Evolutionary conservation across 805 yeast genomes (phyloP), one percentile per base, ranked within the genome.

Genomic region (Nematodospora valgi): DNA sequence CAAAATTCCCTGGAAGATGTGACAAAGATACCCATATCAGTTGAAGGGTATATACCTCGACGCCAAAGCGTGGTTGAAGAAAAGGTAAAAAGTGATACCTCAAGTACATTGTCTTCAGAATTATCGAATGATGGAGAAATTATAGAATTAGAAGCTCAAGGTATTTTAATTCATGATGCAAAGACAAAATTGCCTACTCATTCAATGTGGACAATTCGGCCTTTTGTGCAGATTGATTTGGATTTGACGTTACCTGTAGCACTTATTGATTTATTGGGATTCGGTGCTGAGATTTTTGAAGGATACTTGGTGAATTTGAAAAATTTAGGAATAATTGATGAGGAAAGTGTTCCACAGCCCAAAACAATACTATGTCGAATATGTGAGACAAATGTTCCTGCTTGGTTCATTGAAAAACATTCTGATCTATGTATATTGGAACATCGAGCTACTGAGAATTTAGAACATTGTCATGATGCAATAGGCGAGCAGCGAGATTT

Each of bases 331-430:
- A 67, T 81, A 11, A 68, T 78, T 2, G 83, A 82, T 45, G 83
- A 80, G 48, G 68, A 61, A 8, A 66, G 70, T 39, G 70, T 86
- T 0, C 95, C 96, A 0, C 72, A 78, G n/a, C 96, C 96, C 1
- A 80, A 81, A 16, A 72, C 79, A 38, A 87, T 85, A 23, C 63
- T 93, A 21, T 93, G 99, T 57, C 73, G 96, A 31, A 88, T 93
- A 18, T 93, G 99, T 59, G 99, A 93, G 52, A 78, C 80, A 20
- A 74, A 74, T 31, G 80, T 88, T n/a, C 96, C 95, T 4, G 84
- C 88, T 4, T 93, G 98, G 98, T 93, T 95, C 83, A 68, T 93
- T 25, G 98, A 91, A 48, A 74, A 81, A 32, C 99, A 93, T 59
- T 82, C 91, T 1, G 93, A 88, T 51, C 63, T 85, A 30, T 93